These are phyloP conservation scores for Xerocomus spinulosus DNA, from an alignment of 768 basidiomycete genomes.

Conservation along the genomic window DNA sequence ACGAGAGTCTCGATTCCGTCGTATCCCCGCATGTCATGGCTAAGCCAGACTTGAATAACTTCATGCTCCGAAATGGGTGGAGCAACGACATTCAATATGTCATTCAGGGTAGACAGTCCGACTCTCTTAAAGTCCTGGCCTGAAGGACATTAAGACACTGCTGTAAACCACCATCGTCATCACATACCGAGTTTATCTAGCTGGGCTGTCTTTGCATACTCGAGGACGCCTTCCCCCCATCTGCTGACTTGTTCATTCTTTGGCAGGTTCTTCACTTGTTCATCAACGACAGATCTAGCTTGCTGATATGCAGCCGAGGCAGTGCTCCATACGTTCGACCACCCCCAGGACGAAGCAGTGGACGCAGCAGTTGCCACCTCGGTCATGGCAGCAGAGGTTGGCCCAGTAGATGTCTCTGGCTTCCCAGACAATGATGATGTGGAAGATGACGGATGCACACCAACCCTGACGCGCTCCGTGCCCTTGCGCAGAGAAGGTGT, in stretches of 20 bases:
- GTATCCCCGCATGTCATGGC: constrained; percentile 95
- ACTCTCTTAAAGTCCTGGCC: constrained; percentile 88
- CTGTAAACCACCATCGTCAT: constrained; percentile 16
- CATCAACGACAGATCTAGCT: constrained; percentile 84
- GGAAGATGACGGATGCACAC: constrained; percentile 41
- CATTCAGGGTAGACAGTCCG: constrained; percentile 83
- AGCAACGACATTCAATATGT: constrained; percentile 93
- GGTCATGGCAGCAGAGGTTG: constrained; percentile 15
- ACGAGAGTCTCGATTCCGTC: constrained; percentile 94
- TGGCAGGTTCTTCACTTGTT: constrained; percentile 84
- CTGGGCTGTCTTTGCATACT: constrained; percentile 85
- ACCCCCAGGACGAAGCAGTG: constrained; percentile 52
- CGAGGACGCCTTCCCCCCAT: constrained; percentile 81
- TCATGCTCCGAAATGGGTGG: constrained; percentile 99
- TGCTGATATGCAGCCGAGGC: constrained; percentile 86
- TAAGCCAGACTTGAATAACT: constrained; percentile 92
- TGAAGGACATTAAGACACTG: constrained; percentile 28
- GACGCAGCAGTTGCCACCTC: constrained; percentile 15
- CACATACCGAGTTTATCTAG: constrained; percentile 82
- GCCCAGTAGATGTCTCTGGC: constrained; percentile 28
- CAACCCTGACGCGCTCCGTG: constrained; percentile 70
- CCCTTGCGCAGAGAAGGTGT: constrained; percentile 72
- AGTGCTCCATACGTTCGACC: constrained; percentile 86
- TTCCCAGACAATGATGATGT: constrained; percentile 39
- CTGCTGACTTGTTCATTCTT: constrained; percentile 85